phyloP scores from a whole-genome alignment of 2,329 filamentous ascomycete species.

The Truncatella angustata region DNA sequence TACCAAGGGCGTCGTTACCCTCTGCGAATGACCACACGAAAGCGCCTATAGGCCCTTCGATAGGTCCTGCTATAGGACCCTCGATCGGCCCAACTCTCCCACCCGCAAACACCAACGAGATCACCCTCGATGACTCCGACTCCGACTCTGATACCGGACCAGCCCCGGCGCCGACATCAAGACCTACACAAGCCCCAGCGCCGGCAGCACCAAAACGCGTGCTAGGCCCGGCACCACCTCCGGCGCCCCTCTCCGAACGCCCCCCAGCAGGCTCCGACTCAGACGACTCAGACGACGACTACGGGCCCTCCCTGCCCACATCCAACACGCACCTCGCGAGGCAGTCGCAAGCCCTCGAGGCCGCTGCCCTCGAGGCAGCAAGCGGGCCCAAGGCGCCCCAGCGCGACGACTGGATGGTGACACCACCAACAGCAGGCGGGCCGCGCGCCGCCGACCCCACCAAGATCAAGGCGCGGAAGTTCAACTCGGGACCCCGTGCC shows the following conservation, averaged over 20 bases:
- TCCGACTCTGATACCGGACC: slow-evolving; percentile 14
- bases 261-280: slow-evolving; percentile 29
- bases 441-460: slow-evolving; percentile 73
- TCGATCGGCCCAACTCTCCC: slow-evolving; percentile 17
- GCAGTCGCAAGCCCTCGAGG: slow-evolving; percentile 18
- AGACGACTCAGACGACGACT: slow-evolving; percentile 50
- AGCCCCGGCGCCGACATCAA: slow-evolving; percentile 16
- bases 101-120: slow-evolving; percentile 21
- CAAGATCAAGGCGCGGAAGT: slow-evolving; percentile 77
- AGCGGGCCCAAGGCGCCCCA: slow-evolving; percentile 49
- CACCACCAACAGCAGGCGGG: slow-evolving; percentile 57
- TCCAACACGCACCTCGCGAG: slow-evolving; percentile 30
- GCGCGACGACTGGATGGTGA: slow-evolving; percentile 84
- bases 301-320: slow-evolving; percentile 58
- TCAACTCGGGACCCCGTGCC: slow-evolving; percentile 62
- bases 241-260: slow-evolving; percentile 36
- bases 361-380: slow-evolving; percentile 30
- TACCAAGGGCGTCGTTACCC: slow-evolving; percentile 15
- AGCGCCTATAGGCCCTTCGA: slow-evolving; percentile 11
- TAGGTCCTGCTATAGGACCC: slow-evolving; percentile 5
- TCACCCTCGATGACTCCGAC: slow-evolving; percentile 17
- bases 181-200: slow-evolving; percentile 11
- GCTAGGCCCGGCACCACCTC: slow-evolving; percentile 43
- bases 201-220: slow-evolving; percentile 25
- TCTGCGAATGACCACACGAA: too few relatives aligned